phyloP scores from a whole-genome alignment of 1,284 basidiomycete genomes.

The Ganoderma meredithae region DNA sequence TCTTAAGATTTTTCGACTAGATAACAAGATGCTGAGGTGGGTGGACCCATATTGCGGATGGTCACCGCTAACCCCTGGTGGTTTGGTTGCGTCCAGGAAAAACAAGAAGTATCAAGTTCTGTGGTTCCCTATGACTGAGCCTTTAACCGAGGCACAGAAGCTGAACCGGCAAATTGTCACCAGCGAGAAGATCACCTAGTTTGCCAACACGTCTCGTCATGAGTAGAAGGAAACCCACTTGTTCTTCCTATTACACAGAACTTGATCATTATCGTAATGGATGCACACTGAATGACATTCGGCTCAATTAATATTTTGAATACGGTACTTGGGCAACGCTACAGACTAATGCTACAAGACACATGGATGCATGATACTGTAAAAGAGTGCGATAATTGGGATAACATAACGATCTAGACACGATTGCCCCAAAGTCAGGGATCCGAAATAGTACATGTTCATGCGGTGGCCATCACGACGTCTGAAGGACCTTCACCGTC shows the following conservation, averaged over 20 bases:
- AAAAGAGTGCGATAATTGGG: background rate
- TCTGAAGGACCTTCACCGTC: slow-evolving; percentile 31
- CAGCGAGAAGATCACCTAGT: slow-evolving; percentile 45
- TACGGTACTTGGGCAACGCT: background rate
- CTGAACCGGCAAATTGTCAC: slow-evolving; percentile 56
- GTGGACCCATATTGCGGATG: slow-evolving; percentile 36
- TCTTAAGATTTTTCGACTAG: slow-evolving; percentile 59
- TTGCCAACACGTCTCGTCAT: background rate
- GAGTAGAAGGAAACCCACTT: background rate
- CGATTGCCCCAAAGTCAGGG: background rate
- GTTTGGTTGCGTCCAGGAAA: slow-evolving; percentile 43
- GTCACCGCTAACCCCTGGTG: background rate
- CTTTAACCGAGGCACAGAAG: slow-evolving; percentile 60
- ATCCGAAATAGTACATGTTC: background rate
- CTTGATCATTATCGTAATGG: background rate
- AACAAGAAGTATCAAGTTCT: slow-evolving; percentile 72
- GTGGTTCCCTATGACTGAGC: slow-evolving; percentile 70
- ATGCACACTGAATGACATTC: background rate
- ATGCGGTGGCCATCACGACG: slow-evolving; percentile 52
- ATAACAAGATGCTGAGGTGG: slow-evolving; percentile 54
- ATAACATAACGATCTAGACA: background rate
- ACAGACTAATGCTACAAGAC: background rate
- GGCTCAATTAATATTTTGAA: background rate
- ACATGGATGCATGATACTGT: slow-evolving; percentile 1
- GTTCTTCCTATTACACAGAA: background rate